Conservation (phyloP, 371 early-diverging fungal genomes). For the Mucor irregularis region DNA sequence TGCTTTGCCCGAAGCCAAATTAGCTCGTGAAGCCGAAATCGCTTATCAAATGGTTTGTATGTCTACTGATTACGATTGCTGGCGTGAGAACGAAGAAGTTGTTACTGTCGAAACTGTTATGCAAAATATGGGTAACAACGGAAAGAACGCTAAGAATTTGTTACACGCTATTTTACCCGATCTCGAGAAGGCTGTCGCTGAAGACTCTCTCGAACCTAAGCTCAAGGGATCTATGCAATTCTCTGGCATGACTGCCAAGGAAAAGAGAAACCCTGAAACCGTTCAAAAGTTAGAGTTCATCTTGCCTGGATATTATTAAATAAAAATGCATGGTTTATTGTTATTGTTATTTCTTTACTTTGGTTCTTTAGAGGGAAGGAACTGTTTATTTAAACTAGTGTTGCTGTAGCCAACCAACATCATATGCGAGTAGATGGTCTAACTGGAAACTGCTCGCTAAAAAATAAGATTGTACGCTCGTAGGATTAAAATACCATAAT, state of each 20-base stretch:
- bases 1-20: slow-evolving; percentile 92
- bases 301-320: slow-evolving; percentile 74
- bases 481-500: too few species aligned
- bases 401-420: too few species aligned
- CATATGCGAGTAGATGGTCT: too few species aligned
- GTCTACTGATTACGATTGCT: slow-evolving; percentile 99
- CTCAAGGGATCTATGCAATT: slow-evolving; percentile 76
- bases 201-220: slow-evolving; percentile 41
- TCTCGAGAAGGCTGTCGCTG: slow-evolving; percentile 64
- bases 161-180: slow-evolving; percentile 78
- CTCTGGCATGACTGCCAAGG: slow-evolving; percentile 73
- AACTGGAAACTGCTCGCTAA: too few species aligned
- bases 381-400: not conserved
- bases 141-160: slow-evolving; percentile 80
- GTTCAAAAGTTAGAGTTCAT: slow-evolving; percentile 78
- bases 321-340: not conserved
- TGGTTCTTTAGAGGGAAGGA: not conserved
- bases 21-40: slow-evolving; percentile 97
- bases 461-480: too few species aligned
- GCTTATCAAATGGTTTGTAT: slow-evolving; percentile 98
- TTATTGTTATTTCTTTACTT: not conserved
- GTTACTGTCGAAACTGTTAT: slow-evolving; percentile 94
- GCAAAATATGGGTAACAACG: slow-evolving; percentile 85
- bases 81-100: slow-evolving; percentile 89
- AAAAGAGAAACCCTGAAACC: slow-evolving; percentile 71